These are phyloP conservation scores for Furcasterigmium furcatum DNA, from an alignment of 2,329 filamentous ascomycete species.

Conservation along the genomic window DNA sequence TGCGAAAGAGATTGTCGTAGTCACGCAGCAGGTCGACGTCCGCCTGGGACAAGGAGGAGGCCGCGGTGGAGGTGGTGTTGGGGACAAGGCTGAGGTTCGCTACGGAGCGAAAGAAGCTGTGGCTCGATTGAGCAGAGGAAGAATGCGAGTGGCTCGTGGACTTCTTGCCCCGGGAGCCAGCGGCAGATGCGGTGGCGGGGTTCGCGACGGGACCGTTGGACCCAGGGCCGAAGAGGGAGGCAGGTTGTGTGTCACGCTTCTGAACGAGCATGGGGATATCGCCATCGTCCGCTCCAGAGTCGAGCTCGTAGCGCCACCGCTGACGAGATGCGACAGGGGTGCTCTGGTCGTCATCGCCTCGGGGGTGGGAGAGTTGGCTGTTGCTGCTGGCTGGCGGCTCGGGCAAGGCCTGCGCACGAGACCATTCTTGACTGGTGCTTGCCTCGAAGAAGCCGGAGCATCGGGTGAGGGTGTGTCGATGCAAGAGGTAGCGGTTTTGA, in stretches of 20 bases:
- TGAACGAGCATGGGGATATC: conserved; percentile 89
- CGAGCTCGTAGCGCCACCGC: conserved; percentile 85
- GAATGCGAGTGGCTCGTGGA: conserved; percentile 57
- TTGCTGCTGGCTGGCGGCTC: conserved; percentile 22
- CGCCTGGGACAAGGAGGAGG: conserved; percentile 46
- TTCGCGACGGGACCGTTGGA: not conserved
- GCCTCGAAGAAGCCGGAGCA: conserved; percentile 94
- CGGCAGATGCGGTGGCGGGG: conserved; percentile 2
- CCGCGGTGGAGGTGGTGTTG: conserved; percentile 30
- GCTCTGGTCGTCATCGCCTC: conserved; percentile 27
- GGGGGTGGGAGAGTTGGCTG: not conserved
- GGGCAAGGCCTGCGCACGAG: conserved; percentile 35
- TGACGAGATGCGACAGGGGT: conserved; percentile 30
- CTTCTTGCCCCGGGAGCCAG: conserved; percentile 48
- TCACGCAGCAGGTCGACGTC: conserved; percentile 80
- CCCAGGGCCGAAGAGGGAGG: conserved; percentile 52
- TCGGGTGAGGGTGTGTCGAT: conserved; percentile 81
- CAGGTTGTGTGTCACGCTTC: conserved; percentile 39
- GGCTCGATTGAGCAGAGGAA: conserved; percentile 32
- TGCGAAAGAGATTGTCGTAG: conserved; percentile 93
- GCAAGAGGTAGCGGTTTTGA: conserved; percentile 82
- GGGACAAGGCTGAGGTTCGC: conserved; percentile 65
- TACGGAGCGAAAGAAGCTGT: conserved; percentile 81
- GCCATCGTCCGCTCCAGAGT: conserved; percentile 66
- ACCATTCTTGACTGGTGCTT: conserved; percentile 78